phyloP scores from a whole-genome alignment of 2,329 filamentous ascomycete species.

The Aspergillus aculeatinus region DNA sequence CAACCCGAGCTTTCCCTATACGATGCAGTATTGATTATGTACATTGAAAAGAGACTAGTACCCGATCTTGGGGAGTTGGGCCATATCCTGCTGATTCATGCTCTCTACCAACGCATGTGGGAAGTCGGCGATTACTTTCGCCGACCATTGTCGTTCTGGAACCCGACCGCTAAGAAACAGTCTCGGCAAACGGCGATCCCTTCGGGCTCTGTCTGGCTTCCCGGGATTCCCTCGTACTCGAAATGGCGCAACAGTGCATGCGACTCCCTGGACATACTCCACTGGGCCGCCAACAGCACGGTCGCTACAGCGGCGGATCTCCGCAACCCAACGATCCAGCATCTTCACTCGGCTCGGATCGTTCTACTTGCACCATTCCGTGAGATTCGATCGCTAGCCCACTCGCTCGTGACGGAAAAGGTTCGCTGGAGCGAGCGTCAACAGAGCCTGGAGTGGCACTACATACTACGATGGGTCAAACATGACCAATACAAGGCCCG shows the following conservation, averaged over 20 bases:
- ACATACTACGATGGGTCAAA: constrained; percentile 51
- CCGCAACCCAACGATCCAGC: constrained; percentile 56
- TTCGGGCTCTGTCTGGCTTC: constrained; percentile 46
- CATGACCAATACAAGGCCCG: constrained; percentile 58
- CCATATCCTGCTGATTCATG: constrained; percentile 51
- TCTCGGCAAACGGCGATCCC: constrained; percentile 35
- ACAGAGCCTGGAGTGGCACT: constrained; percentile 37
- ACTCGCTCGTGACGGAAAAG: constrained; percentile 33
- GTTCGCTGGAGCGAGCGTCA: constrained; percentile 31
- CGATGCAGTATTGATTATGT: constrained; percentile 47
- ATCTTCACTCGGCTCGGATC: constrained; percentile 56
- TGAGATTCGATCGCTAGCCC: constrained; percentile 47
- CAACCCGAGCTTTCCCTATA: constrained; percentile 39
- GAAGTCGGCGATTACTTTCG: constrained; percentile 49
- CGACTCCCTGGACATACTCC: constrained; percentile 54
- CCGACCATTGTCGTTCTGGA: constrained; percentile 48
- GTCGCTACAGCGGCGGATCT: constrained; percentile 51
- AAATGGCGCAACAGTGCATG: constrained; percentile 48
- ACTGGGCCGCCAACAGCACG: constrained; percentile 58
- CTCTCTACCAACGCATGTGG: constrained; percentile 52
- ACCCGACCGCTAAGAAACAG: constrained; percentile 44
- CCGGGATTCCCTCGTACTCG: constrained; percentile 48
- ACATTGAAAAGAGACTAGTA: constrained; percentile 50
- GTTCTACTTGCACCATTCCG: constrained; percentile 52
- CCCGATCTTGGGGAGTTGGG: constrained; percentile 50